Base-by-base conservation (phyloP, 768 basidiomycete species). In the Boletus barrowsii region DNA sequence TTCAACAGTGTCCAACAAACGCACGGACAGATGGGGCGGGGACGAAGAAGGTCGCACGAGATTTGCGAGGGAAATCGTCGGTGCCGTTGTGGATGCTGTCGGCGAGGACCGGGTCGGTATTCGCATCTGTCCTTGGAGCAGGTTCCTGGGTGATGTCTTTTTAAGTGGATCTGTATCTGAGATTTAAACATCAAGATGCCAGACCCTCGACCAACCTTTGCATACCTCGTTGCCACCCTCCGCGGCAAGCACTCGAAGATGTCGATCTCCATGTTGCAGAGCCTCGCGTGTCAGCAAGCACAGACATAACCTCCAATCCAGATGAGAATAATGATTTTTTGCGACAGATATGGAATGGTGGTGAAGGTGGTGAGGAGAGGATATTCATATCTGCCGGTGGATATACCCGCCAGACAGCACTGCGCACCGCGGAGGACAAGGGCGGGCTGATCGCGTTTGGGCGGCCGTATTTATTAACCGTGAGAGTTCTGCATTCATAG, bases 41-140 rank as follows among this genome's bases (percentile, higher is more conserved):
- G 17, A n/a, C 37, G 37, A 88, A 26, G 81, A 86, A 63, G 80
- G 79, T 51, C 73, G 89, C 4, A 71, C 75, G 2, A 73, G 80
- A 24, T 88, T 90, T 63, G 62, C 70, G 0, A 68, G 85, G 5
- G 81, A 84, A 55, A 72, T 85, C 36, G 63, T 82, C 5, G 74
- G 79, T 36, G 81, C 80, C 4, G 71, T 87, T 4, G 71, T 71
- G 4, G 64, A 73, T 0, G 79, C 78, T 2, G 69, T 88, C 36
- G 87, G 87, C 1, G 64, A 72, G 22, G 76, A 80, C 20, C 74
- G 74, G 17, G 75, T 79, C 1, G 83, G 71, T 0, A 71, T 88
- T 40, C 75, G 86, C 7, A 40, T 87, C 35, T 80, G 81, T 52
- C 86, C 83, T 4, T 86, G 80, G 82, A 72, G 69, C 42, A 43